These are phyloP conservation scores for Bolboschoenoplectus hybrid DNA, from an alignment of 202 grass and related monocot species.

Conservation along the genomic window DNA sequence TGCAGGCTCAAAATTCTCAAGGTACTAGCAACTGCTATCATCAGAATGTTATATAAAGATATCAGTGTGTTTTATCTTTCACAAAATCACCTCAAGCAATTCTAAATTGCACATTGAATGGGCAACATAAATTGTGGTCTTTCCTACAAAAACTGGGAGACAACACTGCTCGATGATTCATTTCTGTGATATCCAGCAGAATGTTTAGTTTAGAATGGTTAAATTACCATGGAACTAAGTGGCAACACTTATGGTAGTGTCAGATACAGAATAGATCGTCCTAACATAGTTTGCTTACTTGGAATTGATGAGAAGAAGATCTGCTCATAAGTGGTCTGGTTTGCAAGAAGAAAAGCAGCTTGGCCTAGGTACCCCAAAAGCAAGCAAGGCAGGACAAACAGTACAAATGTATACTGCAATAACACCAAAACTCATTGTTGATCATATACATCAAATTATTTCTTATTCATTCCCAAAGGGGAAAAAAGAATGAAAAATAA, in stretches of 20 bases:
- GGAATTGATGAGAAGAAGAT: conserved; percentile 85
- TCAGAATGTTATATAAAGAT: conserved; percentile 12
- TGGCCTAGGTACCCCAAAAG: conserved; percentile 83
- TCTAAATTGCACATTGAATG: neutral
- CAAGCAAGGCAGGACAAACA: conserved; percentile 91
- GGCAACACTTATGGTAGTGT: neutral
- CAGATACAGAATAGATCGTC: neutral
- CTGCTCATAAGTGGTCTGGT: conserved; percentile 52
- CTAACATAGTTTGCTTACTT: conserved; percentile 47
- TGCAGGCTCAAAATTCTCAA: neutral
- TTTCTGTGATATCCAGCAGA: neutral
- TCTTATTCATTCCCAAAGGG: conserved; percentile 30
- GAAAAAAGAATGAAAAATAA: neutral
- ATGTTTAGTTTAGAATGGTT: neutral
- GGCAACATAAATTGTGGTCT: neutral
- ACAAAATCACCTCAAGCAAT: neutral
- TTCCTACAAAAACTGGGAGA: neutral
- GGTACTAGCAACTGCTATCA: neutral
- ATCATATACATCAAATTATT: conserved; percentile 22
- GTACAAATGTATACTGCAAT: conserved; percentile 70
- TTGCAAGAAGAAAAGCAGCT: conserved; percentile 84
- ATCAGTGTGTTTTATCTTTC: neutral
- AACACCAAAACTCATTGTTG: conserved; percentile 34
- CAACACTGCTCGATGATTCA: neutral
- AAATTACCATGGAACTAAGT: conserved; percentile 1